These are phyloP conservation scores for Termitomyces sp. DNA, from an alignment of 768 basidiomycete species.

Conservation along the genomic window DNA sequence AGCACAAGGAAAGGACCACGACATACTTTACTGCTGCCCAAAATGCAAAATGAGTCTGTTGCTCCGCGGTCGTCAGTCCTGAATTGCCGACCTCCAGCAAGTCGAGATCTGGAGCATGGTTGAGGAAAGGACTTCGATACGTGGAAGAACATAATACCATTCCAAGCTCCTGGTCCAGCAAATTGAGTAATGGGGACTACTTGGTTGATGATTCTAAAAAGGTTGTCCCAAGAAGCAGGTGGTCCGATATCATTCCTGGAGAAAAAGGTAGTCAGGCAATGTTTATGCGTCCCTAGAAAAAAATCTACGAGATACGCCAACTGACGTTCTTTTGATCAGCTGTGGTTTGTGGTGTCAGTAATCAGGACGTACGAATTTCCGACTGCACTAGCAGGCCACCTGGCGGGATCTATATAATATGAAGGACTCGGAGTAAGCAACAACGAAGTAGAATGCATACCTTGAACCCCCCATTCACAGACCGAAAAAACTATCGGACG, in stretches of 20 bases:
- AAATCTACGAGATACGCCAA: conserved; percentile 39
- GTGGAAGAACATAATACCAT: conserved; percentile 20
- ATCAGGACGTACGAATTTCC: conserved; percentile 35
- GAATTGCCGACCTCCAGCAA: conserved; percentile 47
- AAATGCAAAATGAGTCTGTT: conserved; percentile 44
- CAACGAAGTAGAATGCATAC: conserved; percentile 1
- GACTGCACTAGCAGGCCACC: conserved; percentile 39
- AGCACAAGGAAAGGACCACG: background rate
- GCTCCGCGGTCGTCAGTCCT: conserved; percentile 34
- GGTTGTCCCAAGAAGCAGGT: conserved; percentile 39
- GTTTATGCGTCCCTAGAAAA: background rate
- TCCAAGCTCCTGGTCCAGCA: conserved; percentile 39
- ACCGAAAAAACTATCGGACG: conserved; percentile 46
- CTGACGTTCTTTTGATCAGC: conserved; percentile 10
- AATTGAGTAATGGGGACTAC: conserved; percentile 45
- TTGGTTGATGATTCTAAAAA: conserved; percentile 47
- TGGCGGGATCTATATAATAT: conserved; percentile 34
- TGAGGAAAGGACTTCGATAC: background rate
- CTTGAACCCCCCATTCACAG: conserved; percentile 45
- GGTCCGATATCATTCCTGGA: conserved; percentile 42
- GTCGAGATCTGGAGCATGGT: conserved; percentile 35
- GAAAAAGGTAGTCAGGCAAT: background rate
- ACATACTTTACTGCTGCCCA: conserved; percentile 46
- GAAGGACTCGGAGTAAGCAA: too few species aligned
- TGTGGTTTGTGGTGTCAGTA: background rate